A percentile compares a stretch with the other conserved stretches of the same genome.
phyloP scores from a whole-genome alignment of 225 moss, liverwort and hornwort genomes.

The Ulota crispa region DNA sequence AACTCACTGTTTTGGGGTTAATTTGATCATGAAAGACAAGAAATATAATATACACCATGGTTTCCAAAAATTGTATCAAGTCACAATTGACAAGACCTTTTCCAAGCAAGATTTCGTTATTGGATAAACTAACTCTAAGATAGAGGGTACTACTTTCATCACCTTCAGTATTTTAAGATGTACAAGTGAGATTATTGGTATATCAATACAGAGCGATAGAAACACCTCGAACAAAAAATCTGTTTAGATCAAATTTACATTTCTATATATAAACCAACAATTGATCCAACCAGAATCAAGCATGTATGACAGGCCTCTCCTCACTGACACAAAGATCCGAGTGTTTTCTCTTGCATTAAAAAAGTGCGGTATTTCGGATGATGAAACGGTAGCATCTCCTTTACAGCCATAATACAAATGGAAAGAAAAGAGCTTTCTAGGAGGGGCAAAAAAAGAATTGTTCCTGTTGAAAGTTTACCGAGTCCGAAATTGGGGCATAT shows the following conservation, averaged over 20 bases:
- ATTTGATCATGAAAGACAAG: neutral
- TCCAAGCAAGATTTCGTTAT: too few species aligned
- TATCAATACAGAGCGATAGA: too few species aligned
- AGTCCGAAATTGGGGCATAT: conserved; percentile 26
- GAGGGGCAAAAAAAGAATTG: neutral
- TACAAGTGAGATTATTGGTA: too few species aligned
- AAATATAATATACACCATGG: neutral
- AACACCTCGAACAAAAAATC: too few species aligned
- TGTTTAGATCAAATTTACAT: too few species aligned
- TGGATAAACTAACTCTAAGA: too few species aligned
- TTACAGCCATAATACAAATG: conserved; percentile 12
- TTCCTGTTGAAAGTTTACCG: conserved; percentile 12
- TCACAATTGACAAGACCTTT: too few species aligned
- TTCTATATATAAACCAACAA: too few species aligned
- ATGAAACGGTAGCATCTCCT: conserved; percentile 17
- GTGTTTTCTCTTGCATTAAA: conserved; percentile 21
- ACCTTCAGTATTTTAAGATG: too few species aligned
- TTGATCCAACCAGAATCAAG: conserved; percentile 20
- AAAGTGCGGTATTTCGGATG: conserved; percentile 17
- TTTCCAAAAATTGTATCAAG: neutral
- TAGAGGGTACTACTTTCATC: too few species aligned
- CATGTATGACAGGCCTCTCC: conserved; percentile 7
- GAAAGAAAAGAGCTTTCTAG: neutral
- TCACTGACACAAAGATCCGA: conserved; percentile 7
- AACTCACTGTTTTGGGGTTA: neutral